Evolutionary conservation across 495 filamentous ascomycete species (phyloP).

Genomic region (Aspergillus coremiiformis): DNA sequence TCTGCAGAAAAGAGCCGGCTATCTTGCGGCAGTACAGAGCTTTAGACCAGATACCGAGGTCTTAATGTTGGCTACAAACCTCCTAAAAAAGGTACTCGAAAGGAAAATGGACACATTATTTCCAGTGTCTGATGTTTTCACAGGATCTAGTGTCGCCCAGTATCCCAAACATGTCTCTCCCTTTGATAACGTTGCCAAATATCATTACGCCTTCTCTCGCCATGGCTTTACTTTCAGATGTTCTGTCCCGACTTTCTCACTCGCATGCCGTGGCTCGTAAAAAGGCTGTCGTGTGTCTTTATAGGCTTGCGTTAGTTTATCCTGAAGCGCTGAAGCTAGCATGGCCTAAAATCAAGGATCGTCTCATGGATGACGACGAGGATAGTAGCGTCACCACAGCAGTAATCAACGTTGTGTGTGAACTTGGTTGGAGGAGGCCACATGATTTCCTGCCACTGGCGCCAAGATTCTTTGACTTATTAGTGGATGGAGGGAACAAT

Average conservation of each 20-base stretch:
- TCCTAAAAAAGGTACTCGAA: slow-evolving; percentile 76
- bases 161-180: slow-evolving; percentile 70
- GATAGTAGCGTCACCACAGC: slow-evolving; percentile 92
- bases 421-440: slow-evolving; percentile 88
- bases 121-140: slow-evolving; percentile 6
- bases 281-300: slow-evolving; percentile 90
- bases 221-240: slow-evolving; percentile 75
- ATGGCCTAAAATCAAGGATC: slow-evolving; percentile 95
- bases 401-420: slow-evolving; percentile 93
- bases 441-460: slow-evolving; percentile 90
- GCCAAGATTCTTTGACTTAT: slow-evolving; percentile 80
- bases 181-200: slow-evolving; percentile 81
- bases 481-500: slow-evolving; percentile 92
- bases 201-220: slow-evolving; percentile 86
- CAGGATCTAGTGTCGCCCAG: slow-evolving; percentile 75
- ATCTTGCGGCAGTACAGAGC: slow-evolving; percentile 93
- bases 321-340: slow-evolving; percentile 86
- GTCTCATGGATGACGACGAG: slow-evolving; percentile 81
- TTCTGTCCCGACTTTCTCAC: slow-evolving; percentile 79
- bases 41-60: slow-evolving; percentile 95
- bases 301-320: slow-evolving; percentile 85
- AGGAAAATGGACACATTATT: neutral
- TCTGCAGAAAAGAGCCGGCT: slow-evolving; percentile 87
- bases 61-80: slow-evolving; percentile 93
- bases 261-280: slow-evolving; percentile 77